phyloP scores from a whole-genome alignment of 2,329 filamentous ascomycete species.

The Colletotrichum horii region DNA sequence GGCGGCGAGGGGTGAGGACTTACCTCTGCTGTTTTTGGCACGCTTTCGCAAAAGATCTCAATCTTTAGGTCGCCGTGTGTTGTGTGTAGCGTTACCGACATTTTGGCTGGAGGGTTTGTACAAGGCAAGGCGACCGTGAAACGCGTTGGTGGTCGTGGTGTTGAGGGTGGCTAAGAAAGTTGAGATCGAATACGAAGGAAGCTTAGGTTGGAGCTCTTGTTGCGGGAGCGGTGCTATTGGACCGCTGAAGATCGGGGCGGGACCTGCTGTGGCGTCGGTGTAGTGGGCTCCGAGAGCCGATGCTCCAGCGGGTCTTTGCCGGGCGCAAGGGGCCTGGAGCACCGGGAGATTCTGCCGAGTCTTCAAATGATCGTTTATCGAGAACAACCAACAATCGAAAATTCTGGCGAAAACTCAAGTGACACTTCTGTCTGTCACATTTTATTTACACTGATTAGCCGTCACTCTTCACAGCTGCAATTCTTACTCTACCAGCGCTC shows the following conservation, averaged over 20 bases:
- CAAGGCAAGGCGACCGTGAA: not conserved
- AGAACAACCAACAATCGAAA: not conserved
- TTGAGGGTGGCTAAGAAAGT: not conserved
- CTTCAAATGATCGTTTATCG: not conserved
- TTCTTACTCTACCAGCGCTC: not conserved
- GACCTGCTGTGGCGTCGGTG: not conserved
- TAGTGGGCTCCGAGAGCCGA: constrained; percentile 2
- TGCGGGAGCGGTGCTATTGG: not conserved
- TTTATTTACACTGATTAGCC: not conserved
- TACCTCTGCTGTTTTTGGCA: constrained; percentile 90
- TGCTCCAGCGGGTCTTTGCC: not conserved
- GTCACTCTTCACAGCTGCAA: not conserved
- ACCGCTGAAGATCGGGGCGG: not conserved
- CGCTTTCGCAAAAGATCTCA: constrained; percentile 93
- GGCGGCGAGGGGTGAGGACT: constrained; percentile 20
- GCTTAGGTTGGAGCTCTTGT: not conserved
- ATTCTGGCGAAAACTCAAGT: not conserved
- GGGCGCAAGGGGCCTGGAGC: not conserved
- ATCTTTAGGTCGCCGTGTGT: constrained; percentile 90
- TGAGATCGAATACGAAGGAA: not conserved
- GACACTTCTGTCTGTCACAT: not conserved
- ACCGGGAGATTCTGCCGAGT: not conserved
- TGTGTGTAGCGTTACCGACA: constrained; percentile 83
- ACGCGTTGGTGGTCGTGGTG: not conserved
- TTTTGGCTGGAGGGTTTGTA: constrained; percentile 29